Conservation (phyloP, 2,329 filamentous ascomycete species). For the Cladosporium sp. region DNA sequence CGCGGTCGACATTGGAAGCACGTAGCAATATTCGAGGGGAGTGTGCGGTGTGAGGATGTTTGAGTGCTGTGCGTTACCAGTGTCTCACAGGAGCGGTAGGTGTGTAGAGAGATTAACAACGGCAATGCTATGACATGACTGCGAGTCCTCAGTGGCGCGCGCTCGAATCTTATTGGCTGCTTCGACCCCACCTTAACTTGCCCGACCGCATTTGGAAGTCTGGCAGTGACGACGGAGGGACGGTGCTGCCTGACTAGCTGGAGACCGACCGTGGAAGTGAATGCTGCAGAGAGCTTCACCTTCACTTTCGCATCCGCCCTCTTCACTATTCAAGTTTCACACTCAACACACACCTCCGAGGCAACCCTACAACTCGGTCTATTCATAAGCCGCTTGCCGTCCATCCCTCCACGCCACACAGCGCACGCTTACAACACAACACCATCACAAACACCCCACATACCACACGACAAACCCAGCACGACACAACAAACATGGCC, state of each 20-base stretch:
- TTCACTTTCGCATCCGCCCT: neutral
- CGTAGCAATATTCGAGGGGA: slow-evolving; percentile 14
- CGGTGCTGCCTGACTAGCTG: slow-evolving; percentile 1
- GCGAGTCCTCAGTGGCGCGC: neutral
- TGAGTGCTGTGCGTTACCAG: slow-evolving; percentile 1
- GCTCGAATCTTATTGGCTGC: neutral
- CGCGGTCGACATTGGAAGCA: slow-evolving; percentile 30
- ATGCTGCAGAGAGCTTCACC: neutral
- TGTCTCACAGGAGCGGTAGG: neutral
- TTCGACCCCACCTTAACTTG: neutral
- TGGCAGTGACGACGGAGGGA: neutral
- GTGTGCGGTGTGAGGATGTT: neutral
- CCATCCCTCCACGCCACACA: neutral
- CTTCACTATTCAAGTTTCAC: neutral
- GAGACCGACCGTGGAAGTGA: neutral
- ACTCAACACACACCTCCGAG: neutral
- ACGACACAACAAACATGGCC: slow-evolving; percentile 63
- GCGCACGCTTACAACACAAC: neutral
- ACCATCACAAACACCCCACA: slow-evolving; percentile 23
- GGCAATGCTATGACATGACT: neutral
- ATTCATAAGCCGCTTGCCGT: neutral
- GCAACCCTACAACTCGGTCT: neutral
- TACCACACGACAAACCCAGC: slow-evolving; percentile 21
- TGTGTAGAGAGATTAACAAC: neutral
- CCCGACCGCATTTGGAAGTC: slow-evolving; percentile 3